Conservation (phyloP, 768 basidiomycete genomes). For the Fomitopsis serialis region DNA sequence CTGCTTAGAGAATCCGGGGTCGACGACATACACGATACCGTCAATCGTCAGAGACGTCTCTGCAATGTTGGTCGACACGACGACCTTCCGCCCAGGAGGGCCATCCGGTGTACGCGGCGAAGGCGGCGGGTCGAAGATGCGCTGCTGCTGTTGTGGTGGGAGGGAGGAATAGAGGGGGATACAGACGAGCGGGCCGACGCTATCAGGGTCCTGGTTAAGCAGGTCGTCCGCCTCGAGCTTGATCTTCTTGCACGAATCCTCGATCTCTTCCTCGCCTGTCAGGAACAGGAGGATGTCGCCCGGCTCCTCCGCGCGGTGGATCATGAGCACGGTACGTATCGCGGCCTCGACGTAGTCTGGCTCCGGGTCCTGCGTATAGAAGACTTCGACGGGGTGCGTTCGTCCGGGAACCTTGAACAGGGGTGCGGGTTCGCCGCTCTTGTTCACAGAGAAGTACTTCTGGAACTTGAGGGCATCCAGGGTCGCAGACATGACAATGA, state of each 20-base stretch:
- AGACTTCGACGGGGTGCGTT: constrained; percentile 90
- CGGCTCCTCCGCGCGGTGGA: constrained; percentile 90
- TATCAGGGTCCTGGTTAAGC: constrained; percentile 57
- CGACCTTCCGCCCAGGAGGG: constrained; percentile 87
- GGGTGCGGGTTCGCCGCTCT: constrained; percentile 16
- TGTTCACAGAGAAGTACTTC: constrained; percentile 67
- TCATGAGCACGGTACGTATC: constrained; percentile 94
- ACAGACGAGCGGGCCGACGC: constrained; percentile 83
- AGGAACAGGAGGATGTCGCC: constrained; percentile 94
- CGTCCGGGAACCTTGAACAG: constrained; percentile 25
- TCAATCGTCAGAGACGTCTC: constrained; percentile 98
- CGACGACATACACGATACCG: constrained; percentile 98
- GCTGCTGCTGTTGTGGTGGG: constrained; percentile 91
- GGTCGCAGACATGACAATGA: constrained; percentile 98
- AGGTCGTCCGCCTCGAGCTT: constrained; percentile 87
- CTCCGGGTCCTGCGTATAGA: constrained; percentile 89
- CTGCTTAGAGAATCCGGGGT: constrained; percentile 96
- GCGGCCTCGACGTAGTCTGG: constrained; percentile 97
- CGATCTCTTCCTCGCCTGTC: constrained; percentile 98
- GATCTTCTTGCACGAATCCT: constrained; percentile 92
- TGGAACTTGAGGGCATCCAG: constrained; percentile 96
- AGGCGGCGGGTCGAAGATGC: constrained; percentile 92
- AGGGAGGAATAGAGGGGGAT: constrained; percentile 94
- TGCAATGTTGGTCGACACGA: constrained; percentile 95
- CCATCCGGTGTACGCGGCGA: constrained; percentile 52